phyloP scores from a whole-genome alignment of 768 basidiomycete genomes.

The Tulasnella sp. region DNA sequence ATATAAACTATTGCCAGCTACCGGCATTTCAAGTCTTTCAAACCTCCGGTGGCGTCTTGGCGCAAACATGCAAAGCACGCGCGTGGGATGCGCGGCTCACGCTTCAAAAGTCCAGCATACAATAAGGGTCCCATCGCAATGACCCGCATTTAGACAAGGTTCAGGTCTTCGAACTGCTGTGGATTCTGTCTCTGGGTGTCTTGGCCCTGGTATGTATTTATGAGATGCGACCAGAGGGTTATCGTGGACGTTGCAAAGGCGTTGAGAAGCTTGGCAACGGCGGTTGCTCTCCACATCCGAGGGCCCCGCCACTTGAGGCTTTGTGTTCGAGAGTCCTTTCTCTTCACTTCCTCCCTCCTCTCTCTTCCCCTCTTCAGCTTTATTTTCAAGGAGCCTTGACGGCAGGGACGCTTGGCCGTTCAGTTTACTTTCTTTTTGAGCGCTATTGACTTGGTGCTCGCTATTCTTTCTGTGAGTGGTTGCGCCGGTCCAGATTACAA shows the following conservation, averaged over 20 bases:
- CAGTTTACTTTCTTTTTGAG: not conserved
- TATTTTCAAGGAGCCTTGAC: not conserved
- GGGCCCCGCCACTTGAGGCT: not conserved
- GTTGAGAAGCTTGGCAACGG: not conserved
- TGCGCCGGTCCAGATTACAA: not conserved
- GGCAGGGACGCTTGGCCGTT: not conserved
- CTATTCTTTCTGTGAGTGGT: not conserved
- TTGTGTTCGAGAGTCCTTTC: conserved; percentile 1
- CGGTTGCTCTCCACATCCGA: not conserved
- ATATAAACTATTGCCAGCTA: too few species aligned
- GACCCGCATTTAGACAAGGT: not conserved
- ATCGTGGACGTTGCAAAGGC: not conserved
- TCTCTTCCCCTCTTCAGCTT: not conserved
- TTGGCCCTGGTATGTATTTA: not conserved
- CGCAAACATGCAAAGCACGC: too few species aligned
- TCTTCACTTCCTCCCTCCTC: not conserved
- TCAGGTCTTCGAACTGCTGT: not conserved
- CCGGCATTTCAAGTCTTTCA: too few species aligned
- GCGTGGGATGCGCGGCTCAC: too few species aligned
- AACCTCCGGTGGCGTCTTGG: too few species aligned
- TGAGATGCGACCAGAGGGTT: not conserved
- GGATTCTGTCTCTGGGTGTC: not conserved
- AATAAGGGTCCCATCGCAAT: too few species aligned
- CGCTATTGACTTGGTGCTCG: not conserved
- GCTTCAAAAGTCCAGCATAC: too few species aligned